phyloP scores from a whole-genome alignment of 2,329 filamentous ascomycete genomes.

The Trichophyton verrucosum region DNA sequence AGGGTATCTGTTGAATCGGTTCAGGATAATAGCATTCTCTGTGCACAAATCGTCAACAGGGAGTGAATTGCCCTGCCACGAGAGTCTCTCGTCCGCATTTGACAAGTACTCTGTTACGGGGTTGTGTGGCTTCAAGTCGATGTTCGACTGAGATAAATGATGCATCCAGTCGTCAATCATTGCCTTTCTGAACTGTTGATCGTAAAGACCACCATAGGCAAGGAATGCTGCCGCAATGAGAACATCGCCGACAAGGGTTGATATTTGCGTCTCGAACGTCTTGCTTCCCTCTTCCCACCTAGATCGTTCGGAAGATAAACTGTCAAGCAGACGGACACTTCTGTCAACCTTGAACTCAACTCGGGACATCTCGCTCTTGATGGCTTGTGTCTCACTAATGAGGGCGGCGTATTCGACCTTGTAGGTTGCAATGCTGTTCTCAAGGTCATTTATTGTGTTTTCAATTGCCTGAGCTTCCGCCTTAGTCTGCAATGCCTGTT shows the following conservation, averaged over 20 bases:
- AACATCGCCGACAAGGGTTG: conserved; percentile 89
- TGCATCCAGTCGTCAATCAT: conserved; percentile 98
- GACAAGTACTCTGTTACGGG: conserved; percentile 94
- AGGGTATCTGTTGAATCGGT: conserved; percentile 96
- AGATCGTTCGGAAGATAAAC: conserved; percentile 79
- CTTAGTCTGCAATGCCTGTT: conserved; percentile 81
- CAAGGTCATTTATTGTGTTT: conserved; percentile 69
- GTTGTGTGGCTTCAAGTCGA: conserved; percentile 85
- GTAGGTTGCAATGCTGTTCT: conserved; percentile 85
- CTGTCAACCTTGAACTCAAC: conserved; percentile 98
- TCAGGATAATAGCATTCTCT: conserved; percentile 93
- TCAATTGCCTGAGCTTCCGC: conserved; percentile 86
- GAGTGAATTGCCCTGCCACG: conserved; percentile 87
- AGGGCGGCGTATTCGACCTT: conserved; percentile 91
- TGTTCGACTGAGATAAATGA: conserved; percentile 83
- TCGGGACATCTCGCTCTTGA: conserved; percentile 91
- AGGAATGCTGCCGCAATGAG: conserved; percentile 94
- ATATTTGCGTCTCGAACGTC: conserved; percentile 96
- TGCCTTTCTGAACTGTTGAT: conserved; percentile 92
- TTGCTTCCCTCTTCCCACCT: conserved; percentile 97
- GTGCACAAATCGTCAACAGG: conserved; percentile 97
- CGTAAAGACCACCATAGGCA: conserved; percentile 91
- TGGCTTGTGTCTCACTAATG: conserved; percentile 92
- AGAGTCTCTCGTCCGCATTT: conserved; percentile 83
- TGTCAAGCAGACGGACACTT: conserved; percentile 86